These are phyloP conservation scores for Phlyctochytrium arcticum DNA, from an alignment of 192 early-diverging fungal genomes.

Conservation along the genomic window DNA sequence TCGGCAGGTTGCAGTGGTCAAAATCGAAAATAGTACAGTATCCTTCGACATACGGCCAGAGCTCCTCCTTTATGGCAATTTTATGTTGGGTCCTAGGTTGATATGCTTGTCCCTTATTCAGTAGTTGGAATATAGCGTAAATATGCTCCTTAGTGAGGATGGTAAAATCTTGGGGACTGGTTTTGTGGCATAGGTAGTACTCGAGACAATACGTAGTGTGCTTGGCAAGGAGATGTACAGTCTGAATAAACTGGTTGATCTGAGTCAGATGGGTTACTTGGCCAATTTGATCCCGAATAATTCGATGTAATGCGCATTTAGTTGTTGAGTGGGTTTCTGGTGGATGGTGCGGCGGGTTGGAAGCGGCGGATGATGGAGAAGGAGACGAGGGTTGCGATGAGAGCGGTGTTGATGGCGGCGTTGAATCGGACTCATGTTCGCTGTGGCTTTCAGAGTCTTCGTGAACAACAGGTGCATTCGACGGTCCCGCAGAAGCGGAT, in stretches of 20 bases:
- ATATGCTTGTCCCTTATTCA: neutral
- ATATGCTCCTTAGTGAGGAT: neutral
- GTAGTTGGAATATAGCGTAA: neutral
- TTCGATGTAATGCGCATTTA: neutral
- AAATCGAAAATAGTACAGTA: neutral
- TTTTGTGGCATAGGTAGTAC: neutral
- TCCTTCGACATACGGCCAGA: neutral
- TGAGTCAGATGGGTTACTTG: neutral
- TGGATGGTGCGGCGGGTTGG: no score
- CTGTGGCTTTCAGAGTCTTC: constrained; percentile 99
- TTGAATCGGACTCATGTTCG: no score
- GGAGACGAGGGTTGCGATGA: no score
- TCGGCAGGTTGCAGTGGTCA: neutral
- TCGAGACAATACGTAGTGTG: neutral
- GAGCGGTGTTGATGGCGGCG: no score
- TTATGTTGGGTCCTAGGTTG: neutral
- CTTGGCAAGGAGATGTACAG: neutral
- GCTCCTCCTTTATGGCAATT: neutral
- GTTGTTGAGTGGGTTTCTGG: neutral
- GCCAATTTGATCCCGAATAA: no score
- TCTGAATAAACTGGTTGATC: neutral
- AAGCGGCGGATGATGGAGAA: no score
- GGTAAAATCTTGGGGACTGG: neutral
- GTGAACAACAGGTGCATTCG: no score
- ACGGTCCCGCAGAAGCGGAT: no score